phyloP scores from a whole-genome alignment of 2,329 filamentous ascomycete species.

The Penicillium sp. region DNA sequence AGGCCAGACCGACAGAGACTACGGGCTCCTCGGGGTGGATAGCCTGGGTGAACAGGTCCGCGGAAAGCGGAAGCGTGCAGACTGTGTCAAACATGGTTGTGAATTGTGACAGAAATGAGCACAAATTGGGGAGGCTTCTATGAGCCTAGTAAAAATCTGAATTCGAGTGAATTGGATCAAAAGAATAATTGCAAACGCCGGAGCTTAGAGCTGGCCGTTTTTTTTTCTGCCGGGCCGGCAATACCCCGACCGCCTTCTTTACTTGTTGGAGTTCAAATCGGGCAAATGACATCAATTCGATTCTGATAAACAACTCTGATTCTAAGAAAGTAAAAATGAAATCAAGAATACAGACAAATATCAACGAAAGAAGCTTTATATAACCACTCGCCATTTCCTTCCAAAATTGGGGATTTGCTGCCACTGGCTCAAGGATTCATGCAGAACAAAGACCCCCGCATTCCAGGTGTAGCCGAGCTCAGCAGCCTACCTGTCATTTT shows the following conservation, averaged over 20 bases:
- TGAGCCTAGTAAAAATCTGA: neutral
- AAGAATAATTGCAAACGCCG: neutral
- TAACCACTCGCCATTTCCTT: neutral
- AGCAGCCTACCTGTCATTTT: neutral
- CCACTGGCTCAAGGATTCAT: neutral
- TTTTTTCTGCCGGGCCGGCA: constrained; percentile 19
- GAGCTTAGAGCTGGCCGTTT: constrained; percentile 11
- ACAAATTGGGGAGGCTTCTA: neutral
- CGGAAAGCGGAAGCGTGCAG: constrained; percentile 79
- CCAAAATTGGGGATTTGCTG: neutral
- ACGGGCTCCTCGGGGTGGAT: constrained; percentile 82
- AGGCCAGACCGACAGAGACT: constrained; percentile 79
- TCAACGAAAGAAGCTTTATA: neutral
- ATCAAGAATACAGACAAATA: constrained; percentile 1
- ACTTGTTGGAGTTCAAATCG: neutral
- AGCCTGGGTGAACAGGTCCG: constrained; percentile 85
- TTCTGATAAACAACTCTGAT: neutral
- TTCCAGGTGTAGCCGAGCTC: neutral
- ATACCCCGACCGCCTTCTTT: constrained; percentile 13
- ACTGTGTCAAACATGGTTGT: constrained; percentile 79
- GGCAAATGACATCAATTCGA: constrained; percentile 8
- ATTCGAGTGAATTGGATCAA: neutral
- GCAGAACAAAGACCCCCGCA: neutral
- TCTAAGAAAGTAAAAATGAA: neutral
- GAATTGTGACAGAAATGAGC: neutral